Conservation (phyloP, 2,329 filamentous ascomycete species). For the Camillea tinctor region DNA sequence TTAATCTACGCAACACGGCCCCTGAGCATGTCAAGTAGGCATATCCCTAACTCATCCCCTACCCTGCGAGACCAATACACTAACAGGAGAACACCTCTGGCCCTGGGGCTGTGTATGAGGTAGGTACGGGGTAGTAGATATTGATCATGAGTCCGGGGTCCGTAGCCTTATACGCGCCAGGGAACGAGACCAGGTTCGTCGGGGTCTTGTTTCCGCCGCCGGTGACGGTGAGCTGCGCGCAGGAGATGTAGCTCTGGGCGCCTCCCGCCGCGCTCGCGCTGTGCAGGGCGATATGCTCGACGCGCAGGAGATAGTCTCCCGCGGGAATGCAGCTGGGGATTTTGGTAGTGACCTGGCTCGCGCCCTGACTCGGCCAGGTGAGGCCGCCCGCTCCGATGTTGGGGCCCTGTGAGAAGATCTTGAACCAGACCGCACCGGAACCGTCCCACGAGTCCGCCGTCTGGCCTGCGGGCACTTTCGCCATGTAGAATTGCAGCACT, state of each 20-base stretch:
- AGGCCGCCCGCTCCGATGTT: conserved; percentile 35
- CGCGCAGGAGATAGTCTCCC: conserved; percentile 49
- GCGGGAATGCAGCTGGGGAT: conserved; percentile 44
- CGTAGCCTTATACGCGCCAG: conserved; percentile 39
- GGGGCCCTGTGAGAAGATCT: conserved; percentile 44
- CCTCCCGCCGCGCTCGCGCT: conserved; percentile 39
- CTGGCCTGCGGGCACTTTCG: conserved; percentile 38
- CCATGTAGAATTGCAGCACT: conserved; percentile 40
- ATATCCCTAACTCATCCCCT: no score
- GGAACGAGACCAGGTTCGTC: conserved; percentile 39
- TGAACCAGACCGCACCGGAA: conserved; percentile 40
- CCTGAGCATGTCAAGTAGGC: no score
- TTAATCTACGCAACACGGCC: no score
- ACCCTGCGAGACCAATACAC: no score
- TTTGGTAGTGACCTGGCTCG: conserved; percentile 37
- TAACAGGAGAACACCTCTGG: conserved; percentile 31
- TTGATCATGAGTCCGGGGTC: conserved; percentile 44
- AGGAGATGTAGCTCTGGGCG: conserved; percentile 46
- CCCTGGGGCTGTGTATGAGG: conserved; percentile 35
- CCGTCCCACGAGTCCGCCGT: conserved; percentile 39
- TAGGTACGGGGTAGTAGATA: conserved; percentile 43
- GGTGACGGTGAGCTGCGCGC: conserved; percentile 38
- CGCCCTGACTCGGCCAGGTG: conserved; percentile 42
- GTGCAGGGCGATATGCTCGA: conserved; percentile 50
- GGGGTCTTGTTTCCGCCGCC: conserved; percentile 42